These are phyloP conservation scores for peach (Prunus persica) DNA, from an alignment of 306 rosid species.

Conservation along the genomic window DNA sequence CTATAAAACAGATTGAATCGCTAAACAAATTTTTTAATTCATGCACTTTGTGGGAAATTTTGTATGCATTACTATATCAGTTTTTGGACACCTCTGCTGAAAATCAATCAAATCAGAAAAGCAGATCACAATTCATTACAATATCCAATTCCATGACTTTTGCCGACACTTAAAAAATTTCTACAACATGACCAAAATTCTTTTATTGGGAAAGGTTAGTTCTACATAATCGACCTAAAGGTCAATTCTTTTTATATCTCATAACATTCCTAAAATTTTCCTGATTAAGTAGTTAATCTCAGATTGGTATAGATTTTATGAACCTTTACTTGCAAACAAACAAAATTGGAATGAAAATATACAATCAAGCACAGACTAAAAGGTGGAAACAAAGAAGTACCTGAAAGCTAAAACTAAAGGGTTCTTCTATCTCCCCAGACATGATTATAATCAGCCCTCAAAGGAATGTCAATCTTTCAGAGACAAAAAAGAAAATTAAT, in stretches of 20 bases:
- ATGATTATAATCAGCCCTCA: constrained; percentile 29
- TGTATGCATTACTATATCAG: background rate
- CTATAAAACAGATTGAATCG: background rate
- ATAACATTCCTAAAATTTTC: background rate
- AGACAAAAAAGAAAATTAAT: constrained; percentile 10
- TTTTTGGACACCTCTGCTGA: background rate
- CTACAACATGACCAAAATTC: background rate
- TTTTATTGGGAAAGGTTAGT: background rate
- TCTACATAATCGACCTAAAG: background rate
- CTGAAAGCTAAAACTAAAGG: constrained; percentile 53
- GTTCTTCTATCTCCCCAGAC: constrained; percentile 66
- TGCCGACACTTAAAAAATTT: background rate
- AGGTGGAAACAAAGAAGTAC: constrained; percentile 20
- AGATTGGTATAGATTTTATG: background rate
- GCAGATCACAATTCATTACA: background rate
- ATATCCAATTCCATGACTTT: background rate
- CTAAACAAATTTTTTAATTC: background rate
- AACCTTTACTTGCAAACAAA: background rate
- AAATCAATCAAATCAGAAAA: background rate
- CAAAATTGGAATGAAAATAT: background rate
- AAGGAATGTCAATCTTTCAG: constrained; percentile 27
- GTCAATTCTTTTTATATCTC: background rate
- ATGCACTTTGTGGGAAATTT: background rate
- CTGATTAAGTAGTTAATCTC: background rate
- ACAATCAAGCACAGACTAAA: constrained; percentile 7